Evolutionary conservation across 148 eudicot genomes (phyloP).

Genomic region (Rhododendron ferrugineum): DNA sequence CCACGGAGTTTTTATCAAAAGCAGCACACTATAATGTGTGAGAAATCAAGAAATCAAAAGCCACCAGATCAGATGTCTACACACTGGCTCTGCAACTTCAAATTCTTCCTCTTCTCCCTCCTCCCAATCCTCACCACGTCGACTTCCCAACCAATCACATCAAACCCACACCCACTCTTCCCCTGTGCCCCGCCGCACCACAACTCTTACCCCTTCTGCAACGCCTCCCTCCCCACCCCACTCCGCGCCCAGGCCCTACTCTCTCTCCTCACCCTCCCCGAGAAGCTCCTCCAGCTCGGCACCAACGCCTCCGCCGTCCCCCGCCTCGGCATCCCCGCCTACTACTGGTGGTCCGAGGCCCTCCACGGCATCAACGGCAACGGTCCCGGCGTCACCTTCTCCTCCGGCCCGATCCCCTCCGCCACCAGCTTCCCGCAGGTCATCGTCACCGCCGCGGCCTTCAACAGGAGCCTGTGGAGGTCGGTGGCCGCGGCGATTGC

Average conservation of each 20-base stretch:
- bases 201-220: slow-evolving; percentile 56
- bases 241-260: slow-evolving; percentile 50
- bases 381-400: slow-evolving; percentile 78
- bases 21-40: too few species aligned
- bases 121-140: neutral
- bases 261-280: slow-evolving; percentile 55
- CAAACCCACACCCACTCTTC: slow-evolving; percentile 21
- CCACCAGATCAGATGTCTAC: neutral
- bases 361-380: slow-evolving; percentile 77
- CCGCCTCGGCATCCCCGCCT: slow-evolving; percentile 61
- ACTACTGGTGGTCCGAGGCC: slow-evolving; percentile 95
- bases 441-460: slow-evolving; percentile 53
- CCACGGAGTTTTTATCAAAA: too few species aligned
- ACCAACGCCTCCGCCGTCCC: slow-evolving; percentile 57
- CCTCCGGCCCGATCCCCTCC: slow-evolving; percentile 42
- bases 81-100: neutral
- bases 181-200: slow-evolving; percentile 57
- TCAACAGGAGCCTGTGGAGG: slow-evolving; percentile 59
- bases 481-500: slow-evolving; percentile 47
- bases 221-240: slow-evolving; percentile 38
- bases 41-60: neutral
- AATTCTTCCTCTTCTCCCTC: slow-evolving; percentile 1
- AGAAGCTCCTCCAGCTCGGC: slow-evolving; percentile 58
- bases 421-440: slow-evolving; percentile 85
- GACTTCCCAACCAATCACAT: slow-evolving; percentile 7